Evolutionary conservation across 805 yeast genomes (phyloP).

Genomic region (Cephaloascus fragrans): DNA sequence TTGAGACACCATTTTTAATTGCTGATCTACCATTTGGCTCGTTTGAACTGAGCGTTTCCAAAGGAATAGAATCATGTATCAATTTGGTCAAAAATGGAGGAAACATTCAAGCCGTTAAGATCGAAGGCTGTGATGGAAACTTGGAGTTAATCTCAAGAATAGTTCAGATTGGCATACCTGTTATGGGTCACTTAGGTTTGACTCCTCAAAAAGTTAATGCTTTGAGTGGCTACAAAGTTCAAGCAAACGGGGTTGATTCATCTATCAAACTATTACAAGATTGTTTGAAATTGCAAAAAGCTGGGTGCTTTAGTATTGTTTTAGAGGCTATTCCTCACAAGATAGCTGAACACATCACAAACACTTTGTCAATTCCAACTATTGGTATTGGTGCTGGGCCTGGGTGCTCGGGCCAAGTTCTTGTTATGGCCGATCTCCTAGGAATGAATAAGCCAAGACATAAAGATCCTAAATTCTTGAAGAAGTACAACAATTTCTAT

Average conservation of each 20-base stretch:
- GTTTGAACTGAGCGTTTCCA: constrained; percentile 53
- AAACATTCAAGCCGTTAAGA: constrained; percentile 62
- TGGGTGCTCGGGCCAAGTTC: constrained; percentile 76
- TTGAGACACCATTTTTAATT: constrained; percentile 52
- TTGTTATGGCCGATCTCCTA: constrained; percentile 76
- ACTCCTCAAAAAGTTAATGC: constrained; percentile 82
- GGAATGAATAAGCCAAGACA: constrained; percentile 55
- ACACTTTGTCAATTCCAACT: constrained; percentile 57
- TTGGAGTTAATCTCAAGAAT: constrained; percentile 46
- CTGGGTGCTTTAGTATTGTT: constrained; percentile 70
- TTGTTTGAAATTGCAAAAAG: constrained; percentile 43
- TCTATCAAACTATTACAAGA: background rate
- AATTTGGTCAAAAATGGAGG: constrained; percentile 48
- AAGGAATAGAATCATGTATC: constrained; percentile 54
- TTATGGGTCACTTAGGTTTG: constrained; percentile 84
- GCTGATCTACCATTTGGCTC: constrained; percentile 89
- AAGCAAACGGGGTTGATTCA: constrained; percentile 43
- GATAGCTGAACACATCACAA: constrained; percentile 57
- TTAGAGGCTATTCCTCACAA: constrained; percentile 81
- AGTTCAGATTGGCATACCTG: constrained; percentile 70
- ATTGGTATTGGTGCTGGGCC: constrained; percentile 97
- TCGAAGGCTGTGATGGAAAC: constrained; percentile 71
- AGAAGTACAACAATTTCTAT: constrained; percentile 48
- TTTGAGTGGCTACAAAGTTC: constrained; percentile 82
- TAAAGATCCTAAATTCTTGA: constrained; percentile 63